Evolutionary conservation across 2,329 filamentous ascomycete genomes (phyloP).

Genomic region (Orbilia brochopaga): DNA sequence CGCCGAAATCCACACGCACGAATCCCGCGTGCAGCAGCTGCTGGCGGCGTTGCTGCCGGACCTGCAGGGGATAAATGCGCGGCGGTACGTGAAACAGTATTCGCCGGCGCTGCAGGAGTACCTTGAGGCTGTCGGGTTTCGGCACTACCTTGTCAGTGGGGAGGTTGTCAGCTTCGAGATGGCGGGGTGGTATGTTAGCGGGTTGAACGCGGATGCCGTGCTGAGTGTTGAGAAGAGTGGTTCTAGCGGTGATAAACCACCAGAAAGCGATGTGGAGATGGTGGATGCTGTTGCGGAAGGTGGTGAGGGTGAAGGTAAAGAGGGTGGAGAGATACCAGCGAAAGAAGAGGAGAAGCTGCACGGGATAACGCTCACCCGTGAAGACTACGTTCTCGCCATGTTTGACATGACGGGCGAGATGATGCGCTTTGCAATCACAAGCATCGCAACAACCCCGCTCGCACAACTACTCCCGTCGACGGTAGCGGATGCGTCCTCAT

Average conservation of each 20-base stretch:
- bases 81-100: conserved; percentile 80
- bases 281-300: conserved; percentile 2
- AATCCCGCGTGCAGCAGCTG: conserved; percentile 72
- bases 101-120: conserved; percentile 87
- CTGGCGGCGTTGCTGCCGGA: conserved; percentile 74
- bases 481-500: too few species aligned
- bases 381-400: conserved; percentile 88
- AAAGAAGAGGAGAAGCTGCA: conserved; percentile 56
- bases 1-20: conserved; percentile 72
- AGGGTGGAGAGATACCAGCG: background rate
- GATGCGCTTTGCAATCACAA: conserved; percentile 94
- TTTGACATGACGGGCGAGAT: conserved; percentile 95
- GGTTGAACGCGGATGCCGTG: conserved; percentile 55
- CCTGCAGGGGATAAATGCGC: conserved; percentile 76
- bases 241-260: conserved; percentile 52
- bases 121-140: conserved; percentile 87
- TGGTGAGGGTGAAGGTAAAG: conserved; percentile 1
- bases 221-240: conserved; percentile 56
- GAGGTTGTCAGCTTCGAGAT: conserved; percentile 66
- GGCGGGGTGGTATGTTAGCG: conserved; percentile 36
- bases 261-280: conserved; percentile 50
- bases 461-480: conserved; percentile 61
- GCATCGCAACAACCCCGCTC: conserved; percentile 70
- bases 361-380: conserved; percentile 71
- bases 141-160: conserved; percentile 82